Evolutionary conservation across 345 rosid species (phyloP).

Genomic region (Arabis hirsuta): DNA sequence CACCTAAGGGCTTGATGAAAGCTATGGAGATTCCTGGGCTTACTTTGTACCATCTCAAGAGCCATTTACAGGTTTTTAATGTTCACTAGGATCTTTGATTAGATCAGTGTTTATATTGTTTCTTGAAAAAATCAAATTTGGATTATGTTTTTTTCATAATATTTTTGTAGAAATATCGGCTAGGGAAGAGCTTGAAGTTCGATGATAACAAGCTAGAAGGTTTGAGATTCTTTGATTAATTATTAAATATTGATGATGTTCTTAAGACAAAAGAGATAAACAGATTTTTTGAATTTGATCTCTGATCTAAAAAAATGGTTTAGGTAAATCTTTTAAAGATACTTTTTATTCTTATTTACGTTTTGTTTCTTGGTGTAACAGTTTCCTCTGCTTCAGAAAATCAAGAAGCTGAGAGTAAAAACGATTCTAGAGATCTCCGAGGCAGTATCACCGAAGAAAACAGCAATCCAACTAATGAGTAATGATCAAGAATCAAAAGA

Average conservation of each 20-base stretch:
- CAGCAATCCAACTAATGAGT: constrained; percentile 58
- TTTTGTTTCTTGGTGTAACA: constrained; percentile 28
- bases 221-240: constrained; percentile 17
- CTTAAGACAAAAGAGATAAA: neutral
- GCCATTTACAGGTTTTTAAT: constrained; percentile 77
- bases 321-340: neutral
- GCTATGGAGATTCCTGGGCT: constrained; percentile 85
- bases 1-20: constrained; percentile 91
- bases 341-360: neutral
- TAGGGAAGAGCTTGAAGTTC: constrained; percentile 75
- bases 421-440: constrained; percentile 26
- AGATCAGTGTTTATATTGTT: constrained; percentile 17
- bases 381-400: constrained; percentile 40
- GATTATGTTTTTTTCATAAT: constrained; percentile 15
- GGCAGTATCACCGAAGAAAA: constrained; percentile 46
- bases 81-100: constrained; percentile 8
- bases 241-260: constrained; percentile 8
- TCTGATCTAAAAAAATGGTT: constrained; percentile 19
- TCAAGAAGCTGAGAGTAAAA: constrained; percentile 39
- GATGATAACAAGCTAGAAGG: constrained; percentile 45
- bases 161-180: constrained; percentile 78
- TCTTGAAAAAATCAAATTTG: constrained; percentile 1
- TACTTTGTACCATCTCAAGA: constrained; percentile 92
- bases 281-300: constrained; percentile 30
- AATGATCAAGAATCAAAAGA: constrained; percentile 44